Base-by-base conservation (phyloP, 192 early-diverging fungal genomes). In the Coemansia sp. region DNA sequence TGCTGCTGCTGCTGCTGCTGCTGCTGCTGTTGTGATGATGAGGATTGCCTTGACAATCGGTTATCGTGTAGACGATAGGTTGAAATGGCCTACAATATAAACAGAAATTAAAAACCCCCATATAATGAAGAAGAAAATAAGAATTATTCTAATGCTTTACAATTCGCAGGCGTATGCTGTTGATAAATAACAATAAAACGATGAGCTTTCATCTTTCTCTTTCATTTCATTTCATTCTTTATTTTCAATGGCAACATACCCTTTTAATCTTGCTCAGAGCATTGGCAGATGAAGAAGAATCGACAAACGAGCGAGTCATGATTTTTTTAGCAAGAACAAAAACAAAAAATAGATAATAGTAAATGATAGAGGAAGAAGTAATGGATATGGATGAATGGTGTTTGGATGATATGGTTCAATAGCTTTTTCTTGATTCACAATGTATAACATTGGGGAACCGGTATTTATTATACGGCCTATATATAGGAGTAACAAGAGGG, bases 331-430 rank as follows among this genome's bases (percentile, higher is more conserved):
- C 2, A 1, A 5, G 44, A 45, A 45, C 9, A 15, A 60, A 38
- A 60, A 32, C 16, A 52, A 49, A n/a, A 62, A 62, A 41, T 54
- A 43, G 37, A 49, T 26, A 69, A 49, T 32, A 68, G 39, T 48
- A 18, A 52, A 26, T 50, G 38, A 4, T 45, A 45, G 13, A 15
- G 10, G 13, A 45, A 45, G 4, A 45, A 45, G 26, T 12, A 54
- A 23, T 54, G 19, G 52, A 26, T 15, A 54, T 26, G 52, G 23
- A 4, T 11, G 18, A 18, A n/a, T 13, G 6, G 1, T n/a, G 15
- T n/a, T 11, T 50, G 48, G 5, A n/a, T 50, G 48, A 32, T 32
- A 32, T 32, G 32, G 32, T 32, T 32, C 32, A 32, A 0, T 32
- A 32, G 32, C 32, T 32, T 32, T 32, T 32, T 32, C 32, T 32